These are phyloP conservation scores for Rutidosis leptorrhynchoides DNA, from an alignment of 129 eudicot genomes.

Conservation along the genomic window DNA sequence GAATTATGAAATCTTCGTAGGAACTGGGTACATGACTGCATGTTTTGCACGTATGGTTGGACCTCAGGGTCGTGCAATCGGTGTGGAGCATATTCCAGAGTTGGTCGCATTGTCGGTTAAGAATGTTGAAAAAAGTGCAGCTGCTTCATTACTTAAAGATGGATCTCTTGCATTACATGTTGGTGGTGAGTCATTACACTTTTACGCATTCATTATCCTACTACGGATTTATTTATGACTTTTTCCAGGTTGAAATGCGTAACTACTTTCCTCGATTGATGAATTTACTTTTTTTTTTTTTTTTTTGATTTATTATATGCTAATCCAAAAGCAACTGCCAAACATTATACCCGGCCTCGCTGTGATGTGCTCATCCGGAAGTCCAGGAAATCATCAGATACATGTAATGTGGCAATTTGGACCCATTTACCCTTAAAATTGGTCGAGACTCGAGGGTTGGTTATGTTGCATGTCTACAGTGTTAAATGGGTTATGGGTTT, in stretches of 20 bases:
- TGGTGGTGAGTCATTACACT: slow-evolving; percentile 58
- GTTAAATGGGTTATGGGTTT: too few relatives aligned
- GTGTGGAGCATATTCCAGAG: slow-evolving; percentile 94
- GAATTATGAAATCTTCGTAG: slow-evolving; percentile 37
- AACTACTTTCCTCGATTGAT: background rate
- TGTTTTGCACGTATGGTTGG: slow-evolving; percentile 97
- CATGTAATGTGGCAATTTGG: background rate
- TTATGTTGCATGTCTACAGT: too few relatives aligned
- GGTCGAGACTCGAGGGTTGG: too few relatives aligned
- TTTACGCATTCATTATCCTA: background rate
- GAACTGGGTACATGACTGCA: slow-evolving; percentile 96
- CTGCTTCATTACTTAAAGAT: slow-evolving; percentile 65
- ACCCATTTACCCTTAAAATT: background rate
- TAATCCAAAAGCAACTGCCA: background rate
- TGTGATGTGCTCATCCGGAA: background rate
- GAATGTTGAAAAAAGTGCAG: slow-evolving; percentile 72
- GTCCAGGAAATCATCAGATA: background rate
- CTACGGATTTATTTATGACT: background rate
- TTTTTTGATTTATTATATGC: background rate
- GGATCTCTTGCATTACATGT: slow-evolving; percentile 72
- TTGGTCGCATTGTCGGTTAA: slow-evolving; percentile 56
- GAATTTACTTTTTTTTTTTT: background rate
- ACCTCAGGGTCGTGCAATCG: slow-evolving; percentile 79
- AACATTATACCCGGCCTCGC: too few relatives aligned
- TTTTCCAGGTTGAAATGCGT: background rate